phyloP scores from a whole-genome alignment of 2,329 filamentous ascomycete species.

The Colletotrichum shisoi region DNA sequence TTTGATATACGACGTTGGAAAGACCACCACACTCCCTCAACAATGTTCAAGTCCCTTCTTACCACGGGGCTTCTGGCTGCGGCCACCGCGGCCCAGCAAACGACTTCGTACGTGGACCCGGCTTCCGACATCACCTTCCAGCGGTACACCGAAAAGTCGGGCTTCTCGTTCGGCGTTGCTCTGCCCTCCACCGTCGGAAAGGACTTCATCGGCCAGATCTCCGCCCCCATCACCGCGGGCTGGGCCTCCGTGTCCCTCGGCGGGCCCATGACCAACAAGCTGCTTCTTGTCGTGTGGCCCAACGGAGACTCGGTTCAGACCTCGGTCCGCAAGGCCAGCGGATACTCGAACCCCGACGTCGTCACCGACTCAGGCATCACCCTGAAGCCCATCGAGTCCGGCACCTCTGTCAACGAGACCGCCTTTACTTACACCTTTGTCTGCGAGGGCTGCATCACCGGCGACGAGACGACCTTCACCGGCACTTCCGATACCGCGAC shows the following conservation, averaged over 20 bases:
- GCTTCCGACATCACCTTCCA: slow-evolving; percentile 35
- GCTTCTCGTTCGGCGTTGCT: slow-evolving; percentile 34
- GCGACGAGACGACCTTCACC: slow-evolving; percentile 43
- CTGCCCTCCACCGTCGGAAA: slow-evolving; percentile 31
- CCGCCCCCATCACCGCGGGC: slow-evolving; percentile 32
- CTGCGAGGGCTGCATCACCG: slow-evolving; percentile 52
- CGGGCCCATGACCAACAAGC: slow-evolving; percentile 53
- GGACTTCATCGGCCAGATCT: slow-evolving; percentile 39
- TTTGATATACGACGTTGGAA: not conserved
- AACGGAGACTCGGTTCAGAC: slow-evolving; percentile 50
- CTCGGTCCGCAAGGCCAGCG: slow-evolving; percentile 42
- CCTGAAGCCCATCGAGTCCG: slow-evolving; percentile 54
- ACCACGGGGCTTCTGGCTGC: slow-evolving; percentile 28
- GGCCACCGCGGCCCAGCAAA: slow-evolving; percentile 37
- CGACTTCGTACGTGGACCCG: slow-evolving; percentile 27
- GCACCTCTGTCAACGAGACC: slow-evolving; percentile 57
- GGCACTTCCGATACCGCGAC: slow-evolving; percentile 28
- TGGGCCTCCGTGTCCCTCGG: slow-evolving; percentile 47
- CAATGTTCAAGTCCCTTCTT: slow-evolving; percentile 37
- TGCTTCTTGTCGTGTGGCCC: slow-evolving; percentile 57
- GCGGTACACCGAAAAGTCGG: slow-evolving; percentile 27
- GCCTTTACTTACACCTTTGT: slow-evolving; percentile 60
- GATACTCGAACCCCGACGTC: slow-evolving; percentile 53
- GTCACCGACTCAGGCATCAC: slow-evolving; percentile 49
- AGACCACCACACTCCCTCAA: slow-evolving; percentile 11